Evolutionary conservation across 2,329 filamentous ascomycete genomes (phyloP).

Genomic region (Talaromyces sp.): DNA sequence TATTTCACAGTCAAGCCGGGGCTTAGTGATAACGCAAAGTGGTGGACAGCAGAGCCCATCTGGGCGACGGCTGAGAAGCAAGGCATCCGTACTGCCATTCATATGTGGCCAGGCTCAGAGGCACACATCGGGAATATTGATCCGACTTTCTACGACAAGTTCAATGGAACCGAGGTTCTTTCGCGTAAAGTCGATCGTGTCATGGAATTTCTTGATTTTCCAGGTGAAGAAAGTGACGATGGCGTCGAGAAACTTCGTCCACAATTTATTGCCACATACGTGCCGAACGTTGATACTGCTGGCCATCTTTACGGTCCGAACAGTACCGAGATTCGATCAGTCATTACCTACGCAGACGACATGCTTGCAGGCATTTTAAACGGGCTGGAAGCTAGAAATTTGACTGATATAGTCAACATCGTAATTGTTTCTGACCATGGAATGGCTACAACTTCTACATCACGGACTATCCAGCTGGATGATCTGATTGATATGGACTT

Average conservation of each 20-base stretch:
- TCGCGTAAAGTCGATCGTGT: constrained; percentile 74
- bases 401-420: constrained; percentile 87
- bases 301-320: constrained; percentile 91
- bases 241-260: constrained; percentile 61
- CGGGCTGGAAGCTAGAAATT: constrained; percentile 74
- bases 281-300: constrained; percentile 83
- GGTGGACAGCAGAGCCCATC: constrained; percentile 92
- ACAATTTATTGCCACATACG: constrained; percentile 90
- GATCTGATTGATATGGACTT: constrained; percentile 75
- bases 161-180: constrained; percentile 72
- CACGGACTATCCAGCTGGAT: constrained; percentile 81
- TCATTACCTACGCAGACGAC: constrained; percentile 73
- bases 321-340: constrained; percentile 80
- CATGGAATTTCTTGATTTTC: constrained; percentile 78
- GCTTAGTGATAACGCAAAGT: constrained; percentile 76
- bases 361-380: constrained; percentile 76
- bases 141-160: constrained; percentile 79
- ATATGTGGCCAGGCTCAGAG: constrained; percentile 99
- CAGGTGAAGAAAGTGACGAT: constrained; percentile 62
- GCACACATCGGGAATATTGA: constrained; percentile 73
- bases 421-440: constrained; percentile 97
- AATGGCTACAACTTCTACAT: constrained; percentile 87
- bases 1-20: constrained; percentile 82
- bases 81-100: constrained; percentile 74
- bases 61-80: constrained; percentile 90